A percentile compares a stretch with the other conserved stretches of the same genome.
Evolutionary conservation across 2,329 filamentous ascomycete species (phyloP).

Genomic region (Aureobasidium sp.): DNA sequence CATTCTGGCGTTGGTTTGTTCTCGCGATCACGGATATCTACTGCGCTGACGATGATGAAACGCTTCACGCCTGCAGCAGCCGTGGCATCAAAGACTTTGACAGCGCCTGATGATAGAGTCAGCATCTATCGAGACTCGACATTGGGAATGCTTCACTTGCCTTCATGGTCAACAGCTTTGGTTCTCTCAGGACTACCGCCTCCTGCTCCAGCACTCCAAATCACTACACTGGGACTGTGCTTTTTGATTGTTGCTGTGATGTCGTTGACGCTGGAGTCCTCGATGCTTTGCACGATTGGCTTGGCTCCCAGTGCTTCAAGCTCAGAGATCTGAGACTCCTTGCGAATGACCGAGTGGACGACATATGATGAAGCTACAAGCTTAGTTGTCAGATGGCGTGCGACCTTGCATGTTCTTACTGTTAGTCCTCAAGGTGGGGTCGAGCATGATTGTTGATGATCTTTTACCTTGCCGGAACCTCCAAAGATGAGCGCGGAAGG

Average conservation of each 20-base stretch:
- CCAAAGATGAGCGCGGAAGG: constrained; percentile 28
- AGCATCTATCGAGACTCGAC: not conserved
- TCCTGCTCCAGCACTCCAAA: constrained; percentile 30
- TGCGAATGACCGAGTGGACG: constrained; percentile 31
- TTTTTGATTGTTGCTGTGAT: constrained; percentile 33
- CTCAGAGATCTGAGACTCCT: constrained; percentile 27
- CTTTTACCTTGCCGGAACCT: constrained; percentile 26
- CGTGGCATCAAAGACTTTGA: constrained; percentile 55
- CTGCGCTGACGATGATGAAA: constrained; percentile 60
- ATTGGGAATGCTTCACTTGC: not conserved
- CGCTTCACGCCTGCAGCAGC: constrained; percentile 50
- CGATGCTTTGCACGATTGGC: constrained; percentile 40
- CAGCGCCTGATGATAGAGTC: constrained; percentile 40
- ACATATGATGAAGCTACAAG: constrained; percentile 23
- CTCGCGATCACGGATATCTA: constrained; percentile 45
- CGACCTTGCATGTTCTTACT: constrained; percentile 23
- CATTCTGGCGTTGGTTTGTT: constrained; percentile 35
- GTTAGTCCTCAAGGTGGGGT: not conserved
- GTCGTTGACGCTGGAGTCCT: constrained; percentile 33
- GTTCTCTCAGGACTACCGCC: constrained; percentile 46
- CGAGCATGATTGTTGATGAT: not conserved
- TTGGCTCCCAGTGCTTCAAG: constrained; percentile 36
- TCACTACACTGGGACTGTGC: constrained; percentile 28
- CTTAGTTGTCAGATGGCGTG: constrained; percentile 29
- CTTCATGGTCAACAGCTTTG: constrained; percentile 53